These are phyloP conservation scores for Coelastrella sp. DNA, from an alignment of 139 green algal species.

Conservation along the genomic window DNA sequence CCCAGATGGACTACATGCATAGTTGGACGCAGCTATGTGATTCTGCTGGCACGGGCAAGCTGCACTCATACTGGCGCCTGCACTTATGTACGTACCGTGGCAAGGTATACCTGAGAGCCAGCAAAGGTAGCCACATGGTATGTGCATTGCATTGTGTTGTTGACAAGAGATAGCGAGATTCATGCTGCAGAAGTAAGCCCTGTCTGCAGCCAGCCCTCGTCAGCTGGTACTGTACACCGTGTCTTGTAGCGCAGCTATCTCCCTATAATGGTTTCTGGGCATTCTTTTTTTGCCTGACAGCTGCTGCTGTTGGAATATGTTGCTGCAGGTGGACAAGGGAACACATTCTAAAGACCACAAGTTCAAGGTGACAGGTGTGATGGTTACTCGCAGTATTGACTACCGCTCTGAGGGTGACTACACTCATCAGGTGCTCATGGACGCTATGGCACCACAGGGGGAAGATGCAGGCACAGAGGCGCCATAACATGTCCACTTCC, in stretches of 20 bases:
- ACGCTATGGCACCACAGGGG: neutral
- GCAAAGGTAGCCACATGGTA: neutral
- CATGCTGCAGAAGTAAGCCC: neutral
- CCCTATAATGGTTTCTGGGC: neutral
- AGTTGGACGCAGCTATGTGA: too few relatives aligned
- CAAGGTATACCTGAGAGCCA: too few relatives aligned
- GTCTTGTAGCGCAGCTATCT: neutral
- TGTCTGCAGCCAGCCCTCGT: too few relatives aligned
- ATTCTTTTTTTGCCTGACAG: neutral
- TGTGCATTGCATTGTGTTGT: neutral
- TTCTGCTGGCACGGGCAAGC: too few relatives aligned
- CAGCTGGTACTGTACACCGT: neutral
- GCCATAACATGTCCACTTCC: too few relatives aligned
- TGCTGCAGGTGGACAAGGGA: neutral
- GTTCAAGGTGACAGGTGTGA: constrained; percentile 25
- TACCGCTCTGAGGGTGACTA: neutral
- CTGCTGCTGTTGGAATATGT: neutral
- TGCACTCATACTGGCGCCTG: too few relatives aligned
- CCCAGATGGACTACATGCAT: too few relatives aligned
- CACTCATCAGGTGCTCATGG: neutral
- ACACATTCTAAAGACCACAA: neutral
- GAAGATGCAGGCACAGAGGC: too few relatives aligned
- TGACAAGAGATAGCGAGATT: neutral
- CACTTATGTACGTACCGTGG: too few relatives aligned
- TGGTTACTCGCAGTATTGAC: neutral